Base-by-base conservation (phyloP, 805 yeast genomes). In the Lachancea cidri region DNA sequence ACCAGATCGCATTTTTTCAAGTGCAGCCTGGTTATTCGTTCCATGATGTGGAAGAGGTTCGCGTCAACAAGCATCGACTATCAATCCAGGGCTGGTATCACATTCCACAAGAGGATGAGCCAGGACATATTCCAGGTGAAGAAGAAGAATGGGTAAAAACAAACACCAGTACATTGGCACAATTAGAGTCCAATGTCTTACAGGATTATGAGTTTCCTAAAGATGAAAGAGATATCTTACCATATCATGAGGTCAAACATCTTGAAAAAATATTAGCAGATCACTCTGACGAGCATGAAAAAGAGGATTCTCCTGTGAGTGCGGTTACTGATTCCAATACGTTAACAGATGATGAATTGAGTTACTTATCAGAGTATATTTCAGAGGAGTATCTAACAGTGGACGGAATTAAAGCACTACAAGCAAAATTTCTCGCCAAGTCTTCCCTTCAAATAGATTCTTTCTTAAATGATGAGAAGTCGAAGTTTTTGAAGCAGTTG, bases 81-180 rank as follows among this genome's bases (percentile, higher is more conserved):
- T 86, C 96, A 0, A 86, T 93, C 45, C 96, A 93, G 56, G 99
- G 99, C 1, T 94, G 99, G 99, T 94, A 91, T 59, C 99, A 93
- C 62, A 86, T 89, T 39, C 99, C 99, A 3, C 98, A 93, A 60
- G 68, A 67, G 8, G 97, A 95, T 7, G 99, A 93, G 64, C 79
- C 76, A 25, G 98, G 97, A 0, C 91, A 63, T 55, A 73, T 79
- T 15, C 78, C 77, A 29, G 95, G 94, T 4, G 96, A 87, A 57
- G 88, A 86, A 60, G 91, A 82, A 54, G 49, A 52, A 33, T 63
- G 66, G 66, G 53, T 61, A 7, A 76, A 69, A 29, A 79, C 85
- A 1, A 88, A 82, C 51, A 82, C 84, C 0, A 77, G 87, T 33
- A 86, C 96, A 0, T 72, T 88, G 47, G 87, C 84, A 55, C 91